Percentiles rank a stretch among this genome's conserved stretches.
phyloP scores from a whole-genome alignment of 331 rosid genomes.

The Acacia concinna region DNA sequence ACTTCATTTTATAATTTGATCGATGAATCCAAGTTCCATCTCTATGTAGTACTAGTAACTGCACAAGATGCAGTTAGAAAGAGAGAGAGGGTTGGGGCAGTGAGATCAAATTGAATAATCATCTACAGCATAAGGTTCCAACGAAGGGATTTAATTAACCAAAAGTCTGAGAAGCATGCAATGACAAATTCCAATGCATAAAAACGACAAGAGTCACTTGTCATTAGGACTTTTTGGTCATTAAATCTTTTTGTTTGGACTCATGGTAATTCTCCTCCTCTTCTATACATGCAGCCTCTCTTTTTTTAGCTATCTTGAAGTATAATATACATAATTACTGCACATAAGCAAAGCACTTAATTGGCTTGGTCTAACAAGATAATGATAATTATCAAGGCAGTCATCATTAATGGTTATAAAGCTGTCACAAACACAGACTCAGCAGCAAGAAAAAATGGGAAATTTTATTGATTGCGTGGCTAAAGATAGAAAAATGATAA shows the following conservation, averaged over 20 bases:
- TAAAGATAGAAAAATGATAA: slow-evolving; percentile 15
- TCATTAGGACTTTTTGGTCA: too few species aligned
- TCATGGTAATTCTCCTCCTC: too few species aligned
- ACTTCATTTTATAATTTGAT: not conserved
- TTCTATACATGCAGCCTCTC: too few species aligned
- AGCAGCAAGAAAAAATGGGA: slow-evolving; percentile 22
- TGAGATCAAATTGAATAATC: not conserved
- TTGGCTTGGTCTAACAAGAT: not conserved
- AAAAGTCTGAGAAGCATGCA: too few species aligned
- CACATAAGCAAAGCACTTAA: not conserved
- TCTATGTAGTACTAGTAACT: not conserved
- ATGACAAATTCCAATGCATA: too few species aligned
- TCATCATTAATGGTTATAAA: not conserved
- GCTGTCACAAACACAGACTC: not conserved
- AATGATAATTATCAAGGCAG: not conserved
- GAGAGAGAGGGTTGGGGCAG: not conserved
- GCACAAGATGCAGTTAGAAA: not conserved
- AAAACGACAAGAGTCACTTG: too few species aligned
- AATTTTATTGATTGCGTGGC: slow-evolving; percentile 61
- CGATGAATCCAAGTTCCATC: not conserved
- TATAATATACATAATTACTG: not conserved
- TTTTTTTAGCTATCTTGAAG: not conserved
- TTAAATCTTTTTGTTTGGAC: too few species aligned
- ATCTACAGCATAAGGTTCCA: not conserved
- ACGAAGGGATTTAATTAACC: too few species aligned